Conservation (phyloP, 1,284 basidiomycete genomes). For the Ceratobasidium sp. region DNA sequence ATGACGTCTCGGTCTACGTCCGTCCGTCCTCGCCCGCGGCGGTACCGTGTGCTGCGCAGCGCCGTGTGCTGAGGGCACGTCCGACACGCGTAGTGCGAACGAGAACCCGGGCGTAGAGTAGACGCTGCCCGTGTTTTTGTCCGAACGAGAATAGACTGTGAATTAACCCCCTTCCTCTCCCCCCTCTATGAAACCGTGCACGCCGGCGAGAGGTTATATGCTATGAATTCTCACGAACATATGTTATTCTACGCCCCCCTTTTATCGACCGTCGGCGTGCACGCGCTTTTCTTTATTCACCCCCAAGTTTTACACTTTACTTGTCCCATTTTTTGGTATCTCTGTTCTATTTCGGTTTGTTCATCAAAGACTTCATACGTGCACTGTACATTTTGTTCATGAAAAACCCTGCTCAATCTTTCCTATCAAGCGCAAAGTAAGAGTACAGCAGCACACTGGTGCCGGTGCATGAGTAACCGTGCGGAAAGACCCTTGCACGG, state of each 20-base stretch:
- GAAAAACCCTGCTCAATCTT: conserved; percentile 11
- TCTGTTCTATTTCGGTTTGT: neutral
- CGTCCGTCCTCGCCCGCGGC: conserved; percentile 38
- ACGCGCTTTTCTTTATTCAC: conserved; percentile 10
- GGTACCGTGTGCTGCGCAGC: conserved; percentile 22
- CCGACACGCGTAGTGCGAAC: conserved; percentile 34
- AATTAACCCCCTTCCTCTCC: conserved; percentile 4
- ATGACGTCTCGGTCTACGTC: conserved; percentile 27
- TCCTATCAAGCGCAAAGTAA: neutral
- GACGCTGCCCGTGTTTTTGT: conserved; percentile 1
- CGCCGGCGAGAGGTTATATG: conserved; percentile 25
- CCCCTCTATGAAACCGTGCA: conserved; percentile 31
- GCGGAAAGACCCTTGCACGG: too few species aligned
- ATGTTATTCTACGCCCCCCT: neutral
- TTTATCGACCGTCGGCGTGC: conserved; percentile 13
- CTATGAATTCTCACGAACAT: neutral
- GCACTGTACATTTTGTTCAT: conserved; percentile 16
- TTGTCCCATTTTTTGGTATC: conserved; percentile 1
- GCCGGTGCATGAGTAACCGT: too few species aligned
- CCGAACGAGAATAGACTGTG: neutral
- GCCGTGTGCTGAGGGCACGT: conserved; percentile 35
- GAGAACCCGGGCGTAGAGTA: conserved; percentile 34
- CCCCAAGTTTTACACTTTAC: neutral
- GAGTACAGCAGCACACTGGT: too few species aligned
- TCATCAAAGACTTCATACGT: neutral